These are phyloP conservation scores for Eutypella sp. DNA, from an alignment of 2,329 filamentous ascomycete species.

Conservation along the genomic window DNA sequence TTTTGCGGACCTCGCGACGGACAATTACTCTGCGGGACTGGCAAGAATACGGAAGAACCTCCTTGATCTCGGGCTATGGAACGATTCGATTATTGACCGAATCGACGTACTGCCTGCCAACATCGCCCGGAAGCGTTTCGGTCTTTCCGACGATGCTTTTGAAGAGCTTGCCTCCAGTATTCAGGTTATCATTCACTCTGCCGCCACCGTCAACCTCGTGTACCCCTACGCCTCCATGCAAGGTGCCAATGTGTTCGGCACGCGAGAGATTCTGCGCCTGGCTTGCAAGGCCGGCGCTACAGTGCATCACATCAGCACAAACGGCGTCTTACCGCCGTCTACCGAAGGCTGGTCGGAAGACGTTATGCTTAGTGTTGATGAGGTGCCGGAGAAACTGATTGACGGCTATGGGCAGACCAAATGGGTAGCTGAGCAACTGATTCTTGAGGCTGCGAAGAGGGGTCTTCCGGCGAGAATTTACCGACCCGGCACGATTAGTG, in stretches of 20 bases:
- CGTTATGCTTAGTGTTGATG: conserved; percentile 59
- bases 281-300: conserved; percentile 64
- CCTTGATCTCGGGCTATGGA: conserved; percentile 74
- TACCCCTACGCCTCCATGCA: conserved; percentile 76
- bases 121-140: conserved; percentile 62
- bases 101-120: conserved; percentile 73
- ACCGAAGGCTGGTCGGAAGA: conserved; percentile 67
- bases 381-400: conserved; percentile 62
- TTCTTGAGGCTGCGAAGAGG: conserved; percentile 62
- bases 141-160: conserved; percentile 61
- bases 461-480: conserved; percentile 68
- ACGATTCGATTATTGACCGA: conserved; percentile 70
- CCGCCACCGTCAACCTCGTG: conserved; percentile 73
- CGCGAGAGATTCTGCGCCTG: conserved; percentile 66
- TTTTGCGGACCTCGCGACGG: conserved; percentile 61
- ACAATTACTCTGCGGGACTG: conserved; percentile 61
- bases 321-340: conserved; percentile 70
- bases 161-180: conserved; percentile 59
- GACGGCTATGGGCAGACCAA: conserved; percentile 79
- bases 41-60: conserved; percentile 70
- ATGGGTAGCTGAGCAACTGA: conserved; percentile 74
- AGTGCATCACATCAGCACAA: conserved; percentile 74
- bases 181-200: conserved; percentile 72
- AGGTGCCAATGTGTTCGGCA: conserved; percentile 74
- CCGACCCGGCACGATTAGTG: conserved; percentile 72